phyloP scores from a whole-genome alignment of 306 rosid species.

The Purshia tridentata region DNA sequence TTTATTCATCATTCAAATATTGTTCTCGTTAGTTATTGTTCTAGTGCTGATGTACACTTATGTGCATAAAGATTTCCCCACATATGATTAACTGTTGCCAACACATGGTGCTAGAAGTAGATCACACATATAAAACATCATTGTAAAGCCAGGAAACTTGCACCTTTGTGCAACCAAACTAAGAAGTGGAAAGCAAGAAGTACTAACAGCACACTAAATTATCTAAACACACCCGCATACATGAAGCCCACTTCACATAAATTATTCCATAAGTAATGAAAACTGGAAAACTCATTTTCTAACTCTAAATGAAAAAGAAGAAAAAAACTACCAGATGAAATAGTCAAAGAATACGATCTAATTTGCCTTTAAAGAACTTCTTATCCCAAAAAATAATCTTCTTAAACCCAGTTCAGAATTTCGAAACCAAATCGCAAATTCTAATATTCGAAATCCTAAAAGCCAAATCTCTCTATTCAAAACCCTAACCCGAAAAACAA shows the following conservation, averaged over 20 bases:
- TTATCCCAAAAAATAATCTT: too few species aligned
- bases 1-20: background rate
- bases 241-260: background rate
- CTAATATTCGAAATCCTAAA: too few species aligned
- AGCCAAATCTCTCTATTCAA: too few species aligned
- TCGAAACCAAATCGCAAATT: too few species aligned
- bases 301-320: constrained; percentile 1
- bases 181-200: background rate
- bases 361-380: too few species aligned
- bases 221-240: background rate
- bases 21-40: background rate
- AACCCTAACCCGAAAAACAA: too few species aligned
- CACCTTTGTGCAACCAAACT: background rate
- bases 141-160: background rate
- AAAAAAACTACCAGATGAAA: constrained; percentile 62
- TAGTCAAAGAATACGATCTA: too few species aligned
- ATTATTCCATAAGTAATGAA: background rate
- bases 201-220: background rate
- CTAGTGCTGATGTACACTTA: background rate
- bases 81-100: background rate
- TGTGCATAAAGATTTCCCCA: background rate
- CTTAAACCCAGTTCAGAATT: too few species aligned
- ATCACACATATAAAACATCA: background rate
- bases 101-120: background rate
- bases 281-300: background rate